Evolutionary conservation across 768 basidiomycete genomes (phyloP), one percentile per base, ranked within the genome.

Genomic region (Leucogyrophana mollusca): DNA sequence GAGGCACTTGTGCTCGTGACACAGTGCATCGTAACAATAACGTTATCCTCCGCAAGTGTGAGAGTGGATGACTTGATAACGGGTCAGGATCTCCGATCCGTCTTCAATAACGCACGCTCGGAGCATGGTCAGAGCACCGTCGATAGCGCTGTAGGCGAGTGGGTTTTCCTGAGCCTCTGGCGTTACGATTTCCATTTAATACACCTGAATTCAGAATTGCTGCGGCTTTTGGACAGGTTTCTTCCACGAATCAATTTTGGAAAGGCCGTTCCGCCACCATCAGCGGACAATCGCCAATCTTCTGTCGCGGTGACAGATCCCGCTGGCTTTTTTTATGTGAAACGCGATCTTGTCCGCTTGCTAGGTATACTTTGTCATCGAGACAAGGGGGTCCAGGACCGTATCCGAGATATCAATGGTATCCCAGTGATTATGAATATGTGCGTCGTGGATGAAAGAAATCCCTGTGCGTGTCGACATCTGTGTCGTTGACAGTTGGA

Each of bases 391-490:
- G 81, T 85, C 34, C 93, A 94, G 59, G 88, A 95, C 64, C 77
- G 82, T 8, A 74, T 85, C 33, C 77, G 93, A 40, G 65, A 65
- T 27, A 80, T 76, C 52, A 86, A 80, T 18, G 93, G 93, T 37
- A 81, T 96, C 49, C 76, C 83, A 42, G 78, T 91, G 37, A 76
- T 95, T 14, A 83, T 96, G 80, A 88, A 87, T 59, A 73, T 94
- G 67, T 94, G 92, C 64, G 89, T 90, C 14, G 72, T 92, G 21
- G 94, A 97, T 61, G 93, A 94, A 56, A 71, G 85, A 47, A 96
- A 94, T 66, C 94, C 94, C 32, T 94, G 94, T 95, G 63, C 67
- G 93, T 81, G 16, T 13, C 6, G 7, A 6, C 35, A 16, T 37
- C 35, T 16, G 7, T 6, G n/a, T 16, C n/a, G 7, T 37, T 7